Base-by-base conservation (phyloP, 2,329 filamentous ascomycete species). In the Cordyceps cateniannulata region DNA sequence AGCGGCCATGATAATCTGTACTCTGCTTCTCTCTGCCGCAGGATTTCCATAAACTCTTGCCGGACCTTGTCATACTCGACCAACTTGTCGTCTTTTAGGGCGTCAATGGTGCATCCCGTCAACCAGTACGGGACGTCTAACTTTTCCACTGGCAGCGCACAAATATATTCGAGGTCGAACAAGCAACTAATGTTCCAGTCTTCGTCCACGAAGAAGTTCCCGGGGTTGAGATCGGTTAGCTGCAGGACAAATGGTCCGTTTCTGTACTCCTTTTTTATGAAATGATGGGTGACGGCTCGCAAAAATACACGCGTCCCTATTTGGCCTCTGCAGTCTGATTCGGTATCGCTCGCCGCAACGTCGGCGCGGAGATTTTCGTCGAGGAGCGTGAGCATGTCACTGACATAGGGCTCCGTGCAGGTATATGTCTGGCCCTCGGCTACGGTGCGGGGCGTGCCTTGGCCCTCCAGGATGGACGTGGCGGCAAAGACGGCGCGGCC, bases 101-200 rank as follows among this genome's bases (percentile, higher is more conserved):
- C 22, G 22, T 12, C 6, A 12, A 48, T 25, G 1, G 20, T 6
- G 22, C 20, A 1, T 12, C 22, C 45, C 4, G 8, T 25, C 2
- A 48, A 12, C 45, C 45, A 48, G 45, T 27, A 48, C 10, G 45
- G 45, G 14, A 25, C 10, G 1, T 1, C 10, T 5, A 48, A 12
- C 1, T 12, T 25, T 12, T 48, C 45, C 10, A 18, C 45, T 2
- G 45, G 66, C 4, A 66, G 65, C 24, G 71, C 63, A 62, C 67
- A 74, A 22, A 72, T 64, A 71, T 69, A 75, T 64, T 75, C 72
- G 22, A 71, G 66, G 61, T 75, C 71, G 18, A 75, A 69, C 1
- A 74, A 40, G 48, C 65, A 65, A 10, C 65, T 71, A 32, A 75
- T 65, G 52, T 75, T 72, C 71, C 71, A 73, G 27, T 73, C 53